Base-by-base conservation (phyloP, 306 rosid species). In the Cicer chorassanicum region DNA sequence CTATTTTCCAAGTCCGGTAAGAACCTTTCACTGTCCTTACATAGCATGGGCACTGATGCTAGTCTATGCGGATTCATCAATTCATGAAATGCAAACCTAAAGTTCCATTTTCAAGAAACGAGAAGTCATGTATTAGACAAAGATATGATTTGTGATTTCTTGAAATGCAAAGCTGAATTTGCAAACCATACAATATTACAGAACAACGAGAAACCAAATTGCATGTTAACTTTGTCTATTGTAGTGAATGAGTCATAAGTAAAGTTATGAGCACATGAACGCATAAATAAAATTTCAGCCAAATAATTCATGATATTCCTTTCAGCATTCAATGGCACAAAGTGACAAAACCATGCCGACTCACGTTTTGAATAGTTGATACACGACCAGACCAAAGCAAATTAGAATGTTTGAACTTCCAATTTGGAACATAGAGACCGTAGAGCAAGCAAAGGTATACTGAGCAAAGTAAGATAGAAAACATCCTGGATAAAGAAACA, bases 361-460 rank as follows among this genome's bases (percentile, higher is more conserved):
- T 84, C 70, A 90, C 96, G 72, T 74, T 80, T 82, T 78, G 82
- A 82, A 83, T 65, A 68, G 62, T 44, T 43, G 87, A 80, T 21
- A 71, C 45, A 59, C 6, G 80, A 78, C 72, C 55, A 56, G 89
- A 40, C 63, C 63, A 70, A 36, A 81, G 73, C 67, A 65, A 6
- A 62, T 65, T 71, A 18, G 88, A 61, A 81, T 54, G 38, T 42
- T 68, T 56, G 14, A 70, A 84, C 70, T 70, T 74, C 96, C 96
- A 89, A 80, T 74, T 79, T 62, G 93, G 92, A 75, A 91, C 82
- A 65, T 87, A 87, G 55, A 91, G 92, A 62, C 84, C 83, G 8
- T 89, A 87, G 46, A 89, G 85, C 73, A 87, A 79, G 83, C 84
- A 65, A 79, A 91, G 83, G 79, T 91, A 86, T 78, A 77, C 51